phyloP scores from a whole-genome alignment of 2,329 filamentous ascomycete species.

The Polychaeton citri region DNA sequence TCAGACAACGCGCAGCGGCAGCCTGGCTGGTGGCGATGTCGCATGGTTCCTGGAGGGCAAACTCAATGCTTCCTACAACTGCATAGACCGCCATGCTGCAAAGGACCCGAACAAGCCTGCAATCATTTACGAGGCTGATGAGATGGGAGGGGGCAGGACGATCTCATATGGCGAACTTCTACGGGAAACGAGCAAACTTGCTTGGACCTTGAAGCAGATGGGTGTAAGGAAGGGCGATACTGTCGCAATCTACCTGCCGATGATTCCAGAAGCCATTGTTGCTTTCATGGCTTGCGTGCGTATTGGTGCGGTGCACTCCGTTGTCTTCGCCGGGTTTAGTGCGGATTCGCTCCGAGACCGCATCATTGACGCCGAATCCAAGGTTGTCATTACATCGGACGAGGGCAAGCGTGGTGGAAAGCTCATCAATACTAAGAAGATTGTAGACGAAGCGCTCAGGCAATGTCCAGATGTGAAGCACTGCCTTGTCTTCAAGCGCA shows the following conservation, averaged over 20 bases:
- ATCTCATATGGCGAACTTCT: conserved; percentile 91
- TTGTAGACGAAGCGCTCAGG: conserved; percentile 93
- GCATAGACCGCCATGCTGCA: conserved; percentile 90
- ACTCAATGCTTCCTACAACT: conserved; percentile 95
- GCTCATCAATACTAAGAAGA: conserved; percentile 95
- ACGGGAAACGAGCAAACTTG: conserved; percentile 75
- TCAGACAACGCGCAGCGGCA: conserved; percentile 70
- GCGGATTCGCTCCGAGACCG: conserved; percentile 91
- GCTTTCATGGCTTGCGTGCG: conserved; percentile 82
- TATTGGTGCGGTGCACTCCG: conserved; percentile 92
- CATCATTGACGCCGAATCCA: conserved; percentile 79
- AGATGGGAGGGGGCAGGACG: conserved; percentile 70
- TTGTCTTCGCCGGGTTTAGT: conserved; percentile 96
- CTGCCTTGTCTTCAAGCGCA: conserved; percentile 89
- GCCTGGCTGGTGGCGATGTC: conserved; percentile 64
- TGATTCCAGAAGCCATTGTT: conserved; percentile 93
- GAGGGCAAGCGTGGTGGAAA: conserved; percentile 98
- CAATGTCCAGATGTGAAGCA: conserved; percentile 80
- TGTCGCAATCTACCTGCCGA: conserved; percentile 91
- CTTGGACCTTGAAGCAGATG: conserved; percentile 84
- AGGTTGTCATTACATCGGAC: conserved; percentile 91
- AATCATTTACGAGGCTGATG: conserved; percentile 98
- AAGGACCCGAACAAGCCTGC: conserved; percentile 85
- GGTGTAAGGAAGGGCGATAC: conserved; percentile 96
- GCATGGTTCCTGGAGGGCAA: conserved; percentile 92